These are phyloP conservation scores for Aspergillus avenaceus DNA, from an alignment of 495 filamentous ascomycete species.

Conservation along the genomic window DNA sequence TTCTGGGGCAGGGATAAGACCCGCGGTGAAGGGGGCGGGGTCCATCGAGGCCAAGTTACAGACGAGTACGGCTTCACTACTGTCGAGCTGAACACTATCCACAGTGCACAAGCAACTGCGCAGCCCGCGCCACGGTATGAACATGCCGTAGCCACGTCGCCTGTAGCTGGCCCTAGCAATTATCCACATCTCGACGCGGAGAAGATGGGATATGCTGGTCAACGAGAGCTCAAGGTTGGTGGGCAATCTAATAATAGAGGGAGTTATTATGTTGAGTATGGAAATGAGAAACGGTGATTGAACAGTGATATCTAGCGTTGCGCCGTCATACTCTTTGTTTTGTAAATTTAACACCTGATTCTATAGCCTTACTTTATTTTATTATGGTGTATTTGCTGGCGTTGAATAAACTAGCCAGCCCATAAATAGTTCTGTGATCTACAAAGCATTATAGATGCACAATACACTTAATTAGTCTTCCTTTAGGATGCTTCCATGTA, in stretches of 20 bases:
- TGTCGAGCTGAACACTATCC: slow-evolving; percentile 28
- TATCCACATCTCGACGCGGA: slow-evolving; percentile 27
- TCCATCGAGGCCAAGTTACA: slow-evolving; percentile 14
- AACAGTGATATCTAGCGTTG: not conserved
- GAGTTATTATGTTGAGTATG: slow-evolving; percentile 41
- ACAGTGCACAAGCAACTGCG: slow-evolving; percentile 10
- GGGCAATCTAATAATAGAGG: slow-evolving; percentile 18
- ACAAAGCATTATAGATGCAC: no score
- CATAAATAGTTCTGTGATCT: no score
- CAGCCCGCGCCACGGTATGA: slow-evolving; percentile 27
- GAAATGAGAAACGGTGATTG: slow-evolving; percentile 23
- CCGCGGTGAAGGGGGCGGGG: slow-evolving; percentile 46
- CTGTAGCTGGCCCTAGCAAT: slow-evolving; percentile 6
- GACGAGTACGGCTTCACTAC: slow-evolving; percentile 25
- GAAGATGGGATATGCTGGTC: slow-evolving; percentile 45
- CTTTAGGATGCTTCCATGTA: no score
- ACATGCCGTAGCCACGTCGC: not conserved
- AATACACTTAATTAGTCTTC: no score
- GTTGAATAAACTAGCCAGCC: not conserved
- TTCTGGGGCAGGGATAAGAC: slow-evolving; percentile 36
- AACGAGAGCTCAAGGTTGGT: slow-evolving; percentile 30
- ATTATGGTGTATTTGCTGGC: not conserved
- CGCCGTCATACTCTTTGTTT: slow-evolving; percentile 5
- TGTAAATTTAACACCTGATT: no score
- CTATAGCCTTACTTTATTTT: not conserved